Evolutionary conservation across 176 grass and related monocot genomes (phyloP), one percentile per base, ranked within the genome.

Genomic region (Calamus simplicifolius): DNA sequence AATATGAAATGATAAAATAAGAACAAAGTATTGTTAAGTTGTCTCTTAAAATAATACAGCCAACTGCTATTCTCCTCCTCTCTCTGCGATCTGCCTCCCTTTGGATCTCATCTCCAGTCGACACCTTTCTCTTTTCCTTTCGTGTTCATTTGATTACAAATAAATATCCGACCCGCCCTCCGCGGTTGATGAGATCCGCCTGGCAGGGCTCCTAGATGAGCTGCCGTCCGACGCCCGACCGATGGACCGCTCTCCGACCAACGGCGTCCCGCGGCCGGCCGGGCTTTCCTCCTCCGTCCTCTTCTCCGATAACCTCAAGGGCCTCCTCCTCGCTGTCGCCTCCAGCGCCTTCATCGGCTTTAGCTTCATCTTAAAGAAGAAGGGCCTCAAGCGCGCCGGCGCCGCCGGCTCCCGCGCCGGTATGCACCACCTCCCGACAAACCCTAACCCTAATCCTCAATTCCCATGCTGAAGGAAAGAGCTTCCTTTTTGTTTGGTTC

Each of bases 301-400:
- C 67, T 89, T 96, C 75, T 83, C 58, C 51, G 87, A 89, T 48
- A 96, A 96, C 72, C 83, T 96, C 51, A 88, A 72, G 75, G 92
- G 92, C 61, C 69, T 85, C 52, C 75, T 96, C 65, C 83, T 96
- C 68, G 78, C 92, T 58, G 66, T 90, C 57, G 83, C 80, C 58
- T 96, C 92, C 48, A 90, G 83, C 65, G 83, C 83, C 53, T 96
- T 96, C 78, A 90, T 96, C 77, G 86, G 92, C 29, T 86, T 82
- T 67, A 96, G 92, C 83, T 96, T 96, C 78, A 87, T 96, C 83
- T 81, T 96, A 71, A 90, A 96, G 83, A 87, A 96, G 73, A 96
- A 90, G 72, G 91, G 83, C 16, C 86, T 90, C 61, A 85, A 82
- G 61, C 91, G 91, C 69, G 86, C 91, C 50, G 86, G 83, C 16